Evolutionary conservation across 805 yeast genomes (phyloP).

Genomic region (Kuraishia molischiana): DNA sequence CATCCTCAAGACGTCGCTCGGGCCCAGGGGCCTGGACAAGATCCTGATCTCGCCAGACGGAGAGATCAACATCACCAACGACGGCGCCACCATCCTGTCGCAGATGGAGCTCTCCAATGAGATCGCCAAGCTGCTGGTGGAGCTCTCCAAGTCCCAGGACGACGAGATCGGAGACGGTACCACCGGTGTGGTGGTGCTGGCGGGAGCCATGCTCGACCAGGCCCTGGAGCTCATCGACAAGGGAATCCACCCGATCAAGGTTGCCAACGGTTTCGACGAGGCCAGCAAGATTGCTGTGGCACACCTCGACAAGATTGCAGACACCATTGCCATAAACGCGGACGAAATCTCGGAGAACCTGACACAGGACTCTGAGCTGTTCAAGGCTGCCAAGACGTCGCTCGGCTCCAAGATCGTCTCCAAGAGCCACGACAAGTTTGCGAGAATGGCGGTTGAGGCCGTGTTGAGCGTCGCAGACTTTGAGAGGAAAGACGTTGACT

Average conservation of each 20-base stretch:
- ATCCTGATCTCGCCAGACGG: constrained; percentile 94
- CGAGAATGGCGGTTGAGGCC: constrained; percentile 95
- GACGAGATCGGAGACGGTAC: constrained; percentile 99
- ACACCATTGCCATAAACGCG: constrained; percentile 41
- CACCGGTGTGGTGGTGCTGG: constrained; percentile 95
- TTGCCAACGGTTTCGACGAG: constrained; percentile 95
- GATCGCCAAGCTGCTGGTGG: constrained; percentile 91
- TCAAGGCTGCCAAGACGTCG: constrained; percentile 91
- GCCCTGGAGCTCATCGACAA: constrained; percentile 90
- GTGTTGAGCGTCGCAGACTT: constrained; percentile 88
- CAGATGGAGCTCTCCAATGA: constrained; percentile 96
- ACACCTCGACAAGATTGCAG: constrained; percentile 69
- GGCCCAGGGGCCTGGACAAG: constrained; percentile 98
- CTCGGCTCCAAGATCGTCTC: constrained; percentile 94
- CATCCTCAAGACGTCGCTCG: constrained; percentile 84
- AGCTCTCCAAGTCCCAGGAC: constrained; percentile 89
- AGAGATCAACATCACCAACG: constrained; percentile 95
- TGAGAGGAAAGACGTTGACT: constrained; percentile 90
- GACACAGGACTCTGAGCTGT: constrained; percentile 41
- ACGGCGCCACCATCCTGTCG: constrained; percentile 93
- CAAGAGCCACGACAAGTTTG: constrained; percentile 87
- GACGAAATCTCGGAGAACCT: constrained; percentile 26
- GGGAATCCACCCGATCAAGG: constrained; percentile 94
- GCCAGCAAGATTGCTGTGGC: constrained; percentile 88
- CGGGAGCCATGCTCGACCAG: constrained; percentile 90